Evolutionary conservation across 2,329 filamentous ascomycete genomes (phyloP).

Genomic region (Grosmannia clavigera): DNA sequence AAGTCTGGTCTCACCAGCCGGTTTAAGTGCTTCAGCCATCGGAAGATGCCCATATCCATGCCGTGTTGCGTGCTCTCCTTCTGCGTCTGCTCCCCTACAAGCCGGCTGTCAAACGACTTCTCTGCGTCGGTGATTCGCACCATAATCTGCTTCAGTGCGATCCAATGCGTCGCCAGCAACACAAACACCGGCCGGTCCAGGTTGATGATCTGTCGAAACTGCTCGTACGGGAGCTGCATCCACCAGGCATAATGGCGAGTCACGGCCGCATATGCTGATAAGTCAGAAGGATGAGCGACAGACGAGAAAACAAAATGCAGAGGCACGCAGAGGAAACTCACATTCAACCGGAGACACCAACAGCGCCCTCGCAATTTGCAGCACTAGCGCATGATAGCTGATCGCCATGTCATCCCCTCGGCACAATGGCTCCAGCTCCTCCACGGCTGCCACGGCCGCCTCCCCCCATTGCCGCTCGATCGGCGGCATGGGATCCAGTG

Average conservation of each 20-base stretch:
- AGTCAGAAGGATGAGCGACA: not conserved
- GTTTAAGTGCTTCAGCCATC: constrained; percentile 41
- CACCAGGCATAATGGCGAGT: constrained; percentile 41
- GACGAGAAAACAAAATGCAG: not conserved
- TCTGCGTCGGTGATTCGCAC: constrained; percentile 25
- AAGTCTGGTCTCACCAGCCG: constrained; percentile 31
- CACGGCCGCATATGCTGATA: constrained; percentile 36
- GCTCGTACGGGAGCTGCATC: constrained; percentile 42
- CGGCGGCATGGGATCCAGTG: constrained; percentile 28
- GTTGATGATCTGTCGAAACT: constrained; percentile 38
- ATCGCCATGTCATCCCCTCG: constrained; percentile 26
- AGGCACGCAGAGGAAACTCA: constrained; percentile 16
- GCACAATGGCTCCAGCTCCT: constrained; percentile 30
- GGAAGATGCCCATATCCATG: constrained; percentile 30
- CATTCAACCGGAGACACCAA: constrained; percentile 41
- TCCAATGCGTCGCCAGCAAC: constrained; percentile 41
- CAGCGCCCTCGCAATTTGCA: constrained; percentile 37
- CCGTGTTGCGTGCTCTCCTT: not conserved
- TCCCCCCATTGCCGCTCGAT: constrained; percentile 33
- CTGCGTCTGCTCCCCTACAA: constrained; percentile 15
- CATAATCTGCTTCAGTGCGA: constrained; percentile 43
- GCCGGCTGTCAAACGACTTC: not conserved
- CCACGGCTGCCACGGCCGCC: constrained; percentile 31
- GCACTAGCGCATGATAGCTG: constrained; percentile 32
- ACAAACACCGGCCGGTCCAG: constrained; percentile 30